These are phyloP conservation scores for Sporothrix pallida DNA, from an alignment of 2,329 filamentous ascomycete species.

Conservation along the genomic window DNA sequence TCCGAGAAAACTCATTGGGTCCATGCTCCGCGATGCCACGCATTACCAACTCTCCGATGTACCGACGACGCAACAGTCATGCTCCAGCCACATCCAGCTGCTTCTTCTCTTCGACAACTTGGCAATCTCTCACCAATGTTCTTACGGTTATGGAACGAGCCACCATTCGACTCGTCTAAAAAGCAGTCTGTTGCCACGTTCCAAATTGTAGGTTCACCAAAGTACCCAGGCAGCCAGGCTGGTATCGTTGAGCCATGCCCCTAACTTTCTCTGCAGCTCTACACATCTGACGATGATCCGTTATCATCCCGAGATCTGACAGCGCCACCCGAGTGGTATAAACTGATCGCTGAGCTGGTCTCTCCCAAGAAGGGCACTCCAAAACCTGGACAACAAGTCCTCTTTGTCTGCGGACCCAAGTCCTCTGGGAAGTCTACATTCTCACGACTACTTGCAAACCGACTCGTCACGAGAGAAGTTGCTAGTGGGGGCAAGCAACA, in stretches of 20 bases:
- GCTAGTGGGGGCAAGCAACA: constrained; percentile 12
- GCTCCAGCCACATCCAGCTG: constrained; percentile 59
- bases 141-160: constrained; percentile 67
- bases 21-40: constrained; percentile 71
- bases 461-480: constrained; percentile 60
- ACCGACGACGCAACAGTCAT: constrained; percentile 58
- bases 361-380: constrained; percentile 42
- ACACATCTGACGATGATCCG: constrained; percentile 53
- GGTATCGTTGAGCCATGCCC: too few species aligned
- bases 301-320: constrained; percentile 58
- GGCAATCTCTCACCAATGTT: constrained; percentile 70
- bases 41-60: constrained; percentile 69
- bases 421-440: constrained; percentile 80
- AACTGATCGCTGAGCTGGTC: constrained; percentile 57
- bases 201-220: constrained; percentile 28
- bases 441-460: constrained; percentile 68
- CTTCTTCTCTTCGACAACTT: constrained; percentile 58
- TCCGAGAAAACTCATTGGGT: constrained; percentile 57
- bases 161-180: constrained; percentile 59
- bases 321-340: constrained; percentile 66
- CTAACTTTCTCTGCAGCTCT: constrained; percentile 51
- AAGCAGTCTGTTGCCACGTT: constrained; percentile 42
- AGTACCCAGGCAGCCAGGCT: neutral
- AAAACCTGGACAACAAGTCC: constrained; percentile 45
- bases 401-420: constrained; percentile 72